Evolutionary conservation across 2,329 filamentous ascomycete species (phyloP), one percentile per base, ranked within the genome.

Genomic region (Beauveria brongniartii): DNA sequence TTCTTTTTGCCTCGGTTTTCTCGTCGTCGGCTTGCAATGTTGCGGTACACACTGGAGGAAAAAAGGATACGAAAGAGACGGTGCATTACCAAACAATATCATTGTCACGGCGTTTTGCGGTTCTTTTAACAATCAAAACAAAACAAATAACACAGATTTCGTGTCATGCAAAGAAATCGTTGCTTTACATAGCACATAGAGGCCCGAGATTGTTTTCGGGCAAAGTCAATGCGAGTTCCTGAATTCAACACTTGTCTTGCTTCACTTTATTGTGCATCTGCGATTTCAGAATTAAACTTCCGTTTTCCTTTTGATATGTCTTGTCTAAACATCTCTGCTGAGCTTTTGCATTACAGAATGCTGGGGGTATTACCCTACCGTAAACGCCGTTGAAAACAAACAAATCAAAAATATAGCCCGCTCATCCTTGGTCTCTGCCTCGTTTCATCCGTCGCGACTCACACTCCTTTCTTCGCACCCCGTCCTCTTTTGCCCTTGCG

Each of bases 41-140:
- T 60, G 43, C 26, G 18, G 57, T 43, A 40, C 24, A 34, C 16
- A 12, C 12, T 26, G 18, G 28, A 50, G 41, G 24, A 18, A 16
- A 50, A 44, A 24, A n/a, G 1, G 30, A 8, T 26, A 41, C 24
- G 51, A 62, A 54, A 54, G 55, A 58, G 40, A 62, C 26, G 43
- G 55, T 41, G 43, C 54, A 56, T 55, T 14, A 40, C 47, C 47
- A 48, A 50, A 37, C 16, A 47, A 40, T 24, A 61, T 62, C 61
- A 62, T 59, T 54, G 61, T 62, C 55, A 50, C 50, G 61, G 61
- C 61, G 61, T 60, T 59, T 62, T 62, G 61, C 53, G 48, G 53
- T 34, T 51, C 9, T 37, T 34, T 43, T 40, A 9, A 47, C 41
- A 20, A 40, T 54, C 26, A 46, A 47, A 47, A 37, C 37, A 59